Percentiles rank a stretch among this genome's conserved stretches.
These are phyloP conservation scores for Apodospora peruviana DNA, from an alignment of 495 filamentous ascomycete species.

Conservation along the genomic window DNA sequence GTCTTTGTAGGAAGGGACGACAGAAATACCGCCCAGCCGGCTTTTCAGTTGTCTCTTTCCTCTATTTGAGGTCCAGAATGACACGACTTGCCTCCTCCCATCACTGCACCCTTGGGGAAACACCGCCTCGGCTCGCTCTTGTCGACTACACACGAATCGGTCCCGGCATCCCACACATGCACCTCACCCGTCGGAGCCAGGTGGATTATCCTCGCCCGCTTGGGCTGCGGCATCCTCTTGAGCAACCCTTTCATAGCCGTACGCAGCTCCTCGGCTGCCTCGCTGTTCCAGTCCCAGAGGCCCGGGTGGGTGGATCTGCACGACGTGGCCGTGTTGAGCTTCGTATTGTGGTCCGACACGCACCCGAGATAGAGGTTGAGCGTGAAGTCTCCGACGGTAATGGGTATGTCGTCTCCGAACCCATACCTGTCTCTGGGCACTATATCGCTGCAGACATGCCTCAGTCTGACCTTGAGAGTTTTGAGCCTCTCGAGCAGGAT, in stretches of 20 bases:
- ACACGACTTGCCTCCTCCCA: no score
- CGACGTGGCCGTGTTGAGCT: slow-evolving; percentile 12
- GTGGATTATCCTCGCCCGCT: slow-evolving; percentile 13
- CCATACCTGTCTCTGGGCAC: background rate
- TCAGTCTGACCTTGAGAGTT: slow-evolving; percentile 9
- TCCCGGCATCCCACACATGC: slow-evolving; percentile 14
- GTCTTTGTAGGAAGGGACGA: no score
- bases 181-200: slow-evolving; percentile 12
- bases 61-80: no score
- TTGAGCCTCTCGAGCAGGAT: slow-evolving; percentile 11
- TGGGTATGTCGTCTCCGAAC: no score
- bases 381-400: slow-evolving; percentile 7
- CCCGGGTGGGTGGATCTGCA: background rate
- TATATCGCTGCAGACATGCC: slow-evolving; percentile 9
- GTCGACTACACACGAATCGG: slow-evolving; percentile 6
- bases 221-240: slow-evolving; percentile 4
- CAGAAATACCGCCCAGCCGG: no score
- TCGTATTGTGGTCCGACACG: slow-evolving; percentile 16
- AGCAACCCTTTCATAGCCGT: slow-evolving; percentile 3
- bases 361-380: slow-evolving; percentile 12
- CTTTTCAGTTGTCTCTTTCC: no score
- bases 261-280: slow-evolving; percentile 11
- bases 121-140: slow-evolving; percentile 2
- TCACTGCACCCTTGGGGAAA: background rate
- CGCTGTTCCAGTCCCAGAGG: slow-evolving; percentile 2